These are phyloP conservation scores for Pisolithus orientalis DNA, from an alignment of 768 basidiomycete genomes.

Conservation along the genomic window DNA sequence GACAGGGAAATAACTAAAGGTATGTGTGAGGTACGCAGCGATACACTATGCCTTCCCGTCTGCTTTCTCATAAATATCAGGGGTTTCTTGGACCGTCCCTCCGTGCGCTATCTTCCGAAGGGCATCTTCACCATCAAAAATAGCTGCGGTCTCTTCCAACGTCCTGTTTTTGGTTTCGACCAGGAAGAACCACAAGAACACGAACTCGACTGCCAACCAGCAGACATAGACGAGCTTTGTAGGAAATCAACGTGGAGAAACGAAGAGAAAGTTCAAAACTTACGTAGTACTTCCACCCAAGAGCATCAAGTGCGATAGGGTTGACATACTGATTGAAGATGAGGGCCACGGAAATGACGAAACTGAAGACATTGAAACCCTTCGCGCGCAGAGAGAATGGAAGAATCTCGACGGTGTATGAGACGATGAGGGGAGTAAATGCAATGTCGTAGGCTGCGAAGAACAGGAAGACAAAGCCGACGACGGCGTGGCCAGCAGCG, in stretches of 20 bases:
- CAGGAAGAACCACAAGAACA: conserved; percentile 61
- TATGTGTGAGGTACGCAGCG: too few species aligned
- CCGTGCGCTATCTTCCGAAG: conserved; percentile 29
- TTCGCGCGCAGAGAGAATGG: conserved; percentile 81
- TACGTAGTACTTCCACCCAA: conserved; percentile 76
- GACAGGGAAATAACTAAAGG: too few species aligned
- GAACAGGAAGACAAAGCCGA: conserved; percentile 81
- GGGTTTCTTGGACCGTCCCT: neutral
- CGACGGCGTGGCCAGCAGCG: conserved; percentile 60
- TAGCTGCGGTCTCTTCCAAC: conserved; percentile 74
- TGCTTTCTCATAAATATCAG: too few species aligned
- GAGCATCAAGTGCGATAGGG: conserved; percentile 60
- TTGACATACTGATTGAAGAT: conserved; percentile 91
- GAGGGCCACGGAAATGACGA: conserved; percentile 68
- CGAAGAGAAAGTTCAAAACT: conserved; percentile 10
- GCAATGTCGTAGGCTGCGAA: conserved; percentile 76
- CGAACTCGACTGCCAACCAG: conserved; percentile 63
- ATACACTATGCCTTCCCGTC: too few species aligned
- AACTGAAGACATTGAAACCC: conserved; percentile 78
- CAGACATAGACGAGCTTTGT: conserved; percentile 30
- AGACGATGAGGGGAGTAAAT: conserved; percentile 81
- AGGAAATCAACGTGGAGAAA: neutral
- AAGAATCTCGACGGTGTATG: conserved; percentile 86
- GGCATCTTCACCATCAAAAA: conserved; percentile 69
- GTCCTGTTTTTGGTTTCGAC: conserved; percentile 69